Base-by-base conservation (phyloP, 2,329 filamentous ascomycete species). In the Gaeumannomyces sp. region DNA sequence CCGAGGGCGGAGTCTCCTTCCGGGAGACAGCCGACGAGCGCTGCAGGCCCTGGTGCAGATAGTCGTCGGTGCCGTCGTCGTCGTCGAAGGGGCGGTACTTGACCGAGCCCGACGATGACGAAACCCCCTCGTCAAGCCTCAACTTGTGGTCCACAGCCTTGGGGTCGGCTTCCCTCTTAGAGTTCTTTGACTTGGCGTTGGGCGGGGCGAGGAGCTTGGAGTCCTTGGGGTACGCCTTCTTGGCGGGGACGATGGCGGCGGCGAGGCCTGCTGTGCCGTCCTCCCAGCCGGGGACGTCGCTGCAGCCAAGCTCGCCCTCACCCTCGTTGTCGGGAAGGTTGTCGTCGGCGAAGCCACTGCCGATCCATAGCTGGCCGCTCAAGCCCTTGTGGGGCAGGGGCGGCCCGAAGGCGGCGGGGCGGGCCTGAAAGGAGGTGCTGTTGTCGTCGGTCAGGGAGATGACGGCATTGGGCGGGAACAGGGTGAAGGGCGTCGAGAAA, bases 361-460 rank as follows among this genome's bases (percentile, higher is more conserved):
- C 94, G 65, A 97, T 90, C 94, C 94, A 98, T 63, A 99, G 80
- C 73, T 93, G 90, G 22, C 93, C 93, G 72, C 91, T 96, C 68
- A 98, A 78, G 31, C 95, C 94, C 65, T 85, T 86, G 16, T 81
- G 76, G 0, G 91, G 91, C 56, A 99, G 79, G 56, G 85, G 79
- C 5, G 95, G 92, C 0, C 95, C 95, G 78, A 98, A 99, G 56
- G 92, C 93, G 64, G 95, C 95, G 66, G 95, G 95, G 61, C 95
- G 85, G 59, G 95, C 93, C 64, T 96, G 83, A 78, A 99, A 99
- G 70, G 96, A 96, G 16, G 95, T 99, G 70, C 92, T 97, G 77
- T 99, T 99, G 77, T 99, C 95, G 76, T 98, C 93, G 72, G 93
- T 97, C 67, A 99, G 84, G 76, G 92, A 97, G 74, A 99, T 97